A percentile compares a stretch with the other conserved stretches of the same genome.
Conservation (phyloP, 352 stramenopile species). For the Globisporangium irregulare region DNA sequence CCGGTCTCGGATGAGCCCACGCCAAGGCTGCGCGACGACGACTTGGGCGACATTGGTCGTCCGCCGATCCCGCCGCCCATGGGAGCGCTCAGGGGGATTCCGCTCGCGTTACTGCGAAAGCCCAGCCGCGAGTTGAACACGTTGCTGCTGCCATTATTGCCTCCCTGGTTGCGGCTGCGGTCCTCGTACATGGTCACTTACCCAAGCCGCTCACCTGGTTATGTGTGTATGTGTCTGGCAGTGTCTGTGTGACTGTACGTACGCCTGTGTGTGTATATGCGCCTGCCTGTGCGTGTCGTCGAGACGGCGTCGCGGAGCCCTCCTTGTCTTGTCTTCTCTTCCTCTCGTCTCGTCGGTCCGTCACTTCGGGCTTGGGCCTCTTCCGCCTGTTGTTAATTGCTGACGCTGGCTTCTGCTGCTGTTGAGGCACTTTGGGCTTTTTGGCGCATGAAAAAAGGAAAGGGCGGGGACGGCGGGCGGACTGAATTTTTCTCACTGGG, state of each 20-base stretch:
- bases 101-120: conserved; percentile 13
- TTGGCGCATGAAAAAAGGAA: neutral
- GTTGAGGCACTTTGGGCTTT: neutral
- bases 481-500: neutral
- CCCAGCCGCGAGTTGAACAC: conserved; percentile 12
- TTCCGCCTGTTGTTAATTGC: neutral
- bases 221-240: neutral
- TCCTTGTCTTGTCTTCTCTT: neutral
- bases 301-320: neutral
- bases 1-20: conserved; percentile 31
- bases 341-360: neutral
- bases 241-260: neutral
- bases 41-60: conserved; percentile 23
- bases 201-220: neutral
- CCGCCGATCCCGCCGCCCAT: conserved; percentile 5
- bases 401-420: neutral
- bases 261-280: neutral
- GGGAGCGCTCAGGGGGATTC: neutral
- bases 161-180: neutral
- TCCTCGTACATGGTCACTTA: conserved; percentile 12
- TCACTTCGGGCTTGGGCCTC: neutral
- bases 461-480: neutral
- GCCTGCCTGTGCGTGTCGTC: neutral
- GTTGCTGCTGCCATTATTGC: conserved; percentile 3
- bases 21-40: conserved; percentile 35